phyloP scores from a whole-genome alignment of 306 rosid genomes.

The Cyclanthera cordifolia region DNA sequence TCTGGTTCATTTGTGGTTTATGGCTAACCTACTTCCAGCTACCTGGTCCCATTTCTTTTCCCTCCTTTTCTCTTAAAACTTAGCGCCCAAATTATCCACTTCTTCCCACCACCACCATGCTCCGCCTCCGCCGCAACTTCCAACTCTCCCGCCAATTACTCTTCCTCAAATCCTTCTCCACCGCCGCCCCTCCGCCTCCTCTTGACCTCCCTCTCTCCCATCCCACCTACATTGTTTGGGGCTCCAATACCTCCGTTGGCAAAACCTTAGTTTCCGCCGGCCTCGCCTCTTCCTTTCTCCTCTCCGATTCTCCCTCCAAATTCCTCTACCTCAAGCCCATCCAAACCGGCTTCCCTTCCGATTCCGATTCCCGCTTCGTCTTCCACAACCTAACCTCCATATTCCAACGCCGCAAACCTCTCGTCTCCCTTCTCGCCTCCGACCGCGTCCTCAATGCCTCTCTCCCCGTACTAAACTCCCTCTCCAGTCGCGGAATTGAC shows the following conservation, averaged over 20 bases:
- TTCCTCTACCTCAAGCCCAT: constrained; percentile 81
- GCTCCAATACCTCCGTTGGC: constrained; percentile 80
- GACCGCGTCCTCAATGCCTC: constrained; percentile 44
- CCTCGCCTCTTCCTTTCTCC: constrained; percentile 52
- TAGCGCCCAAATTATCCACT: neutral
- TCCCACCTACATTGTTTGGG: constrained; percentile 78
- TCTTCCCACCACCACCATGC: constrained; percentile 11
- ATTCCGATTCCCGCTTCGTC: constrained; percentile 79
- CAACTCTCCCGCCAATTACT: constrained; percentile 17
- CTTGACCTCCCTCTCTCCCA: constrained; percentile 46
- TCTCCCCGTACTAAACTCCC: constrained; percentile 16
- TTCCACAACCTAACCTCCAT: constrained; percentile 34
- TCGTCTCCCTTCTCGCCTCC: constrained; percentile 38
- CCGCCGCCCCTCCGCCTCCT: constrained; percentile 15
- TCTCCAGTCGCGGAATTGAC: neutral
- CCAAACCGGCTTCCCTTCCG: constrained; percentile 79
- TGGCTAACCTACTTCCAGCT: neutral
- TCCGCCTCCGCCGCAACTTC: constrained; percentile 17
- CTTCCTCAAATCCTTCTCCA: constrained; percentile 17
- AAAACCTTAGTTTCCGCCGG: constrained; percentile 94
- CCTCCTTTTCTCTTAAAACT: neutral
- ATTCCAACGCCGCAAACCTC: constrained; percentile 26
- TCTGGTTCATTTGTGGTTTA: neutral
- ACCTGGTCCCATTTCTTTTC: neutral
- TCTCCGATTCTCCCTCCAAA: constrained; percentile 22